phyloP scores from a whole-genome alignment of 495 filamentous ascomycete genomes.

The Trichoderma orchidacearum region DNA sequence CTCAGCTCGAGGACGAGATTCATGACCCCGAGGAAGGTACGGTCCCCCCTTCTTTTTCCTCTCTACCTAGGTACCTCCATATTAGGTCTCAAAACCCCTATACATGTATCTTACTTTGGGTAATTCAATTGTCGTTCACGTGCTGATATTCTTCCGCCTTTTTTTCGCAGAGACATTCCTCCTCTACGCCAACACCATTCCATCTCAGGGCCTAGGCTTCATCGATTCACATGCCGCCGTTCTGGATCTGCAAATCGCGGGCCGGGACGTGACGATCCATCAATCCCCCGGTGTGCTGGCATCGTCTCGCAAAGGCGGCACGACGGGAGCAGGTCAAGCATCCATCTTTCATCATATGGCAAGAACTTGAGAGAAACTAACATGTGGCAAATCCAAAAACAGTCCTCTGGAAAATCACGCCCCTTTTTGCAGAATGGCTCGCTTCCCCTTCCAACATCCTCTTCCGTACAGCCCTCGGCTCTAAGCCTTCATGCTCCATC shows the following conservation, averaged over 20 bases:
- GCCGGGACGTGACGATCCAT: constrained; percentile 59
- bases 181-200: constrained; percentile 63
- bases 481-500: constrained; percentile 41
- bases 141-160: too few species aligned
- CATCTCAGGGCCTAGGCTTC: constrained; percentile 73
- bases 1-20: constrained; percentile 31
- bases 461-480: constrained; percentile 22
- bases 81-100: too few species aligned
- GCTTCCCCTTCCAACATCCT: constrained; percentile 42
- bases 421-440: constrained; percentile 74
- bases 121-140: too few species aligned
- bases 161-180: constrained; percentile 63
- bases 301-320: constrained; percentile 66
- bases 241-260: constrained; percentile 56
- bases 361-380: neutral
- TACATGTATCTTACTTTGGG: neutral
- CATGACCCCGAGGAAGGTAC: constrained; percentile 52
- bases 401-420: constrained; percentile 91
- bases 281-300: constrained; percentile 76
- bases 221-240: constrained; percentile 51
- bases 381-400: neutral
- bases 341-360: too few species aligned
- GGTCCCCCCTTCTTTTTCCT: neutral
- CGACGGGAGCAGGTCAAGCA: constrained; percentile 81
- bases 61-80: too few species aligned